Percentiles rank a stretch among this genome's conserved stretches.
Conservation (phyloP, 2,329 filamentous ascomycete genomes). For the Nakataea oryzae region DNA sequence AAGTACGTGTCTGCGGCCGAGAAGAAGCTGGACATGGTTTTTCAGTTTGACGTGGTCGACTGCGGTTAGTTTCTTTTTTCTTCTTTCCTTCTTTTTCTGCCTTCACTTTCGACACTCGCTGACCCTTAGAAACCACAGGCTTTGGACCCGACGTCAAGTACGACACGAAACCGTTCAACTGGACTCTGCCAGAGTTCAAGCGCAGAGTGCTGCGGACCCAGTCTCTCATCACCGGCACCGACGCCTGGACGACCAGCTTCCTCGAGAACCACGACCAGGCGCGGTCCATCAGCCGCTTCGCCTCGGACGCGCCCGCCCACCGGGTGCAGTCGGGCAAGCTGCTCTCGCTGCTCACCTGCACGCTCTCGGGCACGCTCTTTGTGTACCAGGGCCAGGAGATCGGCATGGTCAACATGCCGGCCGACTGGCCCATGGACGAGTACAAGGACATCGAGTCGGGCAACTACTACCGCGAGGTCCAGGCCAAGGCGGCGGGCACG, state of each 20-base stretch:
- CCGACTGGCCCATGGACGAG: conserved; percentile 33
- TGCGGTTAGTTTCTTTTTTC: neutral
- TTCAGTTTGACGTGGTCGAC: conserved; percentile 31
- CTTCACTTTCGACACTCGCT: conserved; percentile 28
- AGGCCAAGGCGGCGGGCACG: conserved; percentile 2
- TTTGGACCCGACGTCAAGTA: conserved; percentile 27
- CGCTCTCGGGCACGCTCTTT: conserved; percentile 42
- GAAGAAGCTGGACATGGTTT: conserved; percentile 58
- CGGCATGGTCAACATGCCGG: conserved; percentile 44
- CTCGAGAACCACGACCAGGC: conserved; percentile 55
- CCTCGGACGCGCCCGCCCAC: conserved; percentile 29
- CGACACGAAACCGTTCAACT: neutral
- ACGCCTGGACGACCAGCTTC: conserved; percentile 50
- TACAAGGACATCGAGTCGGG: conserved; percentile 38
- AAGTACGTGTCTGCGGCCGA: conserved; percentile 47
- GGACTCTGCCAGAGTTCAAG: conserved; percentile 32
- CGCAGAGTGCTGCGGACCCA: conserved; percentile 37
- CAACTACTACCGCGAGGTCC: conserved; percentile 28
- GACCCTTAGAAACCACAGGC: neutral
- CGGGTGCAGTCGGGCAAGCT: conserved; percentile 38
- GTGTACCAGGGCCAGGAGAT: conserved; percentile 53
- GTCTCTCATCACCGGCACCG: conserved; percentile 37
- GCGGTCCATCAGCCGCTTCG: conserved; percentile 42
- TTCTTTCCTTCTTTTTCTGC: conserved; percentile 24
- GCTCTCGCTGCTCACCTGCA: conserved; percentile 36